Evolutionary conservation across 192 early-diverging fungal species (phyloP).

Genomic region (Rhizoclosmatium globosum): DNA sequence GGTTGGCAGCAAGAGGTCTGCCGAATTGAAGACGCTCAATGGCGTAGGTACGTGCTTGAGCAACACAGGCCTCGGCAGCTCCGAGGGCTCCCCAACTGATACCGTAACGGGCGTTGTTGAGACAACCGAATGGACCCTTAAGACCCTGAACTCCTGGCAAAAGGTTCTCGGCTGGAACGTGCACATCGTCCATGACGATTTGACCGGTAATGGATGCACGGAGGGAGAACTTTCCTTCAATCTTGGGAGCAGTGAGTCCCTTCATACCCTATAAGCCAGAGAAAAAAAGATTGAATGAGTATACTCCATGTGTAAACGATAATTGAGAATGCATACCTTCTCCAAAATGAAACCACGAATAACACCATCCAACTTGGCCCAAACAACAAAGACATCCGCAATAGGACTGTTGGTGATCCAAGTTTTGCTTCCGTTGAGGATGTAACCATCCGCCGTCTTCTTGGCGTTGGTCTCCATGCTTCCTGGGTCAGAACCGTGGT

Average conservation of each 20-base stretch:
- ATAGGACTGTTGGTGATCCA: conserved; percentile 99
- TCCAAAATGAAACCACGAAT: conserved; percentile 97
- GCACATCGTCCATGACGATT: conserved; percentile 99
- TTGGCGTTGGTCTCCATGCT: conserved; percentile 92
- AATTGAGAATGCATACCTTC: conserved; percentile 60
- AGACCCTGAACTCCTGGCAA: conserved; percentile 90
- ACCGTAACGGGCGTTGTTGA: conserved; percentile 97
- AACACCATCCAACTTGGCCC: conserved; percentile 88
- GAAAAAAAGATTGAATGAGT: background rate
- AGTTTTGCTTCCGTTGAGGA: conserved; percentile 92
- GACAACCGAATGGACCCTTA: conserved; percentile 93
- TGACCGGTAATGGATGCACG: conserved; percentile 95
- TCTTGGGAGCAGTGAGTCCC: conserved; percentile 86
- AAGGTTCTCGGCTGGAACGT: conserved; percentile 89
- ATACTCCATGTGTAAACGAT: background rate
- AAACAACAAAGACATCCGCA: conserved; percentile 95
- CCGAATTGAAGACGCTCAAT: conserved; percentile 90
- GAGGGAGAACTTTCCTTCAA: conserved; percentile 95
- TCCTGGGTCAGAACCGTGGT: conserved; percentile 94
- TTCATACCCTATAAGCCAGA: conserved; percentile 73
- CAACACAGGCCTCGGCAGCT: conserved; percentile 91
- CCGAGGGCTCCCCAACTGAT: conserved; percentile 97
- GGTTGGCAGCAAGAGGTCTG: conserved; percentile 88
- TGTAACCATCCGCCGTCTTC: conserved; percentile 71
- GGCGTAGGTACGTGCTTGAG: conserved; percentile 89